Evolutionary conservation across 768 basidiomycete genomes (phyloP), one percentile per base, ranked within the genome.

Genomic region (Trametes punicea): DNA sequence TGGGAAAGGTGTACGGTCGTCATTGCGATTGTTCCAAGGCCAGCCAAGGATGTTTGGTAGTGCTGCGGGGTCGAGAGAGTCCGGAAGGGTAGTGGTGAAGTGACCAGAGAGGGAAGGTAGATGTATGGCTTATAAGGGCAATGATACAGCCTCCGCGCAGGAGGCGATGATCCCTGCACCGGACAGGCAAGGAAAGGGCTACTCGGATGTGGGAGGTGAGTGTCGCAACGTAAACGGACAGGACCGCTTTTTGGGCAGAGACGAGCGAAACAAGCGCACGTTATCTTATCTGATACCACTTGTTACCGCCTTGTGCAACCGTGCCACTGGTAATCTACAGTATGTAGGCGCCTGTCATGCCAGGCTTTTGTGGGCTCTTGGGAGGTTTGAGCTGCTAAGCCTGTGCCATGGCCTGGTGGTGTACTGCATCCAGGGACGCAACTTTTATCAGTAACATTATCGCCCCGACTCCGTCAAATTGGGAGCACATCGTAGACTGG

Each of bases 1-100:
- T 64, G 60, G 4, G 68, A 62, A 46, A 62, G 57, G 61, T 73
- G 70, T 42, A 67, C 20, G 29, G 29, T 31, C 44, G 29, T n/a
- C 23, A 36, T 27, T 18, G 52, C 27, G 4, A 27, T 26, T 18
- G 27, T 39, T 15, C 21, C 21, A 34, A 16, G n/a, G 34, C n/a
- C 9, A 38, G 31, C 4, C 21, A 5, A 20, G 30, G 4, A 25
- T n/a, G 21, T 29, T 45, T 47, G 39, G 15, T 25, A 36, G 44
- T 15, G 41, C 26, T 29, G 36, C 42, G 47, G 33, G 48, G 21
- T 56, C 29, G 21, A 45, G 31, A 40, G 29, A 39, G 7, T 27
- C 20, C 13, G 18, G 34, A 26, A 21, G 34, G 46, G 38, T n/a
- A 38, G 38, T 15, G 34, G 31, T 25, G 16, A 44, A 48, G 36